phyloP scores from a whole-genome alignment of 2,329 filamentous ascomycete genomes.

The Tolypocladium album region DNA sequence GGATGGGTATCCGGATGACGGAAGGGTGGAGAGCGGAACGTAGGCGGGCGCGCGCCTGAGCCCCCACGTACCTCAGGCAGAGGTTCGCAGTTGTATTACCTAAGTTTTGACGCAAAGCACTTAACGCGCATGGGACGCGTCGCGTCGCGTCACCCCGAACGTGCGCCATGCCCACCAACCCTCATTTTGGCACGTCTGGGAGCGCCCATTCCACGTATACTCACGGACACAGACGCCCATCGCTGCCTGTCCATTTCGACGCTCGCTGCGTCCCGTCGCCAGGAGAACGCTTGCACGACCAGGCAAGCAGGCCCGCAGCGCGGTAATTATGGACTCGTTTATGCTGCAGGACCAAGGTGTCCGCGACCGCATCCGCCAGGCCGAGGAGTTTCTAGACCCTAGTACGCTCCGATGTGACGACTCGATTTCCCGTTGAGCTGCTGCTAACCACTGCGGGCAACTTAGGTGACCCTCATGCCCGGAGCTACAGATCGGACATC shows the following conservation, averaged over 20 bases:
- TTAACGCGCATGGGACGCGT: slow-evolving; percentile 3
- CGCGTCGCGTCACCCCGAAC: background rate
- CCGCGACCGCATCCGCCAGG: slow-evolving; percentile 72
- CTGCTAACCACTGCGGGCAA: background rate
- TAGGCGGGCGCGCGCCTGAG: too few relatives aligned
- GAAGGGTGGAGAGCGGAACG: background rate
- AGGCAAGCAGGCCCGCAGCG: background rate
- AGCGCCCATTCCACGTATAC: background rate
- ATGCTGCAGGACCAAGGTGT: slow-evolving; percentile 78
- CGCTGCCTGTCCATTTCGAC: background rate
- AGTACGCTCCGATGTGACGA: slow-evolving; percentile 41
- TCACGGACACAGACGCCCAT: background rate
- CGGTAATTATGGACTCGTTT: slow-evolving; percentile 53
- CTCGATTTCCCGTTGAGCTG: background rate
- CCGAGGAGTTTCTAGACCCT: slow-evolving; percentile 90
- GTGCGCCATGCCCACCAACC: background rate
- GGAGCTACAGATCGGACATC: slow-evolving; percentile 84
- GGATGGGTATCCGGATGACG: background rate
- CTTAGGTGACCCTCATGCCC: slow-evolving; percentile 39
- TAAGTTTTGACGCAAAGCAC: background rate
- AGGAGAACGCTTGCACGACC: background rate
- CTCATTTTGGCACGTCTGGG: background rate
- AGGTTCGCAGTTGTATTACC: background rate
- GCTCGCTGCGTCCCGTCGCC: background rate
- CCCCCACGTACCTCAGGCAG: too few relatives aligned